Base-by-base conservation (phyloP, 2,329 filamentous ascomycete species). In the Botrytis pseudocinerea region DNA sequence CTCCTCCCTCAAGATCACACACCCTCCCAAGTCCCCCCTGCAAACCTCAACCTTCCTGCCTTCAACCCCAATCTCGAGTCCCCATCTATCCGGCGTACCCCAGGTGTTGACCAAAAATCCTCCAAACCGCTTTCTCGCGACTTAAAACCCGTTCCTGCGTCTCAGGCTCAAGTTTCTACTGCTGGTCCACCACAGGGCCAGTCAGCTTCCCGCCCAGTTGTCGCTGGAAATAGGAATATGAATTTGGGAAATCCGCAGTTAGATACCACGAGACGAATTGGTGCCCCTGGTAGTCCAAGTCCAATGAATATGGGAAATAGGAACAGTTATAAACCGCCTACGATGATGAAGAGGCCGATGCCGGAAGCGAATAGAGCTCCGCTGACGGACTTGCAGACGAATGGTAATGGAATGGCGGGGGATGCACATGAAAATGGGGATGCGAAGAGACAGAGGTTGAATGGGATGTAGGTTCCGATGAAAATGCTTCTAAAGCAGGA, bases 1-100 rank as follows among this genome's bases (percentile, higher is more conserved):
- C 84, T 86, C 73, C 80, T 91, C 8, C 84, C 87, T 9, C 86
- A 88, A 73, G 70, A 72, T 1, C 65, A 68, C 5, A 42, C 62
- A 18, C 25, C 42, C 7, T 69, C 71, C 7, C 65, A 84, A 73
- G 32, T 61, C 68, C n/a, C 82, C 83, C 48, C 79, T 82, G 5
- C 81, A 85, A 6, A 81, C 83, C 82, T 84, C 54, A 82, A 83
- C 12, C 84, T 84, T 9, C 86, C 89, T 20, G 84, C 86, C 38
- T 95, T 95, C 81, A 92, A 95, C 77, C 92, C 92, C 4, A 90
- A 90, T 73, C 87, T 90, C 9, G 92, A 95, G 78, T 93, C 91
- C 75, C 94, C 95, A 0, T 96, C 94, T 0, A 94, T 97, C 79
- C 89, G 93, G 75, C 95, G 95, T 80, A 98, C 95, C 0, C 92